Evolutionary conservation across 106 monocot species (phyloP).

Genomic region (Apostasia ramifera): DNA sequence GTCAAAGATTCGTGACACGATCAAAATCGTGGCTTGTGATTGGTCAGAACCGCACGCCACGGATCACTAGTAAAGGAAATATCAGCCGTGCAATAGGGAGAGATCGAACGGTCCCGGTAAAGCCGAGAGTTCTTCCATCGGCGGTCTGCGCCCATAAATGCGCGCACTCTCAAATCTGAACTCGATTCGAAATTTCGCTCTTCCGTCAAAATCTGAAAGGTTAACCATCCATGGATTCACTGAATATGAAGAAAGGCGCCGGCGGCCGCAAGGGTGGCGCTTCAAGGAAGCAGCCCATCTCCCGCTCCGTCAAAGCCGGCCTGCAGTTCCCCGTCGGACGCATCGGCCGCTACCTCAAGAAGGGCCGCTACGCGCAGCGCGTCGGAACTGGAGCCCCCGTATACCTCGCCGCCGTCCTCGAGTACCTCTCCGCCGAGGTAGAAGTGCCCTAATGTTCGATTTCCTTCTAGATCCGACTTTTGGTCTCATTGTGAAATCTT

Average conservation of each 20-base stretch:
- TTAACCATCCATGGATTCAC: conserved; percentile 4
- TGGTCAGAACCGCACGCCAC: too few species aligned
- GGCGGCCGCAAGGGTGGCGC: conserved; percentile 19
- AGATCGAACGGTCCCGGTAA: too few species aligned
- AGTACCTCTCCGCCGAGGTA: conserved; percentile 75
- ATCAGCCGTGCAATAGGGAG: too few species aligned
- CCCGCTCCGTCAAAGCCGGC: conserved; percentile 17
- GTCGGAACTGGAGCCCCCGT: conserved; percentile 65
- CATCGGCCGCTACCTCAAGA: conserved; percentile 61
- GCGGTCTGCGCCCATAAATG: too few species aligned
- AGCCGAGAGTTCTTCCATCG: too few species aligned
- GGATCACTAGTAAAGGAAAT: too few species aligned
- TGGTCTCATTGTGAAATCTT: background rate
- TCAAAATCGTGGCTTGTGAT: too few species aligned
- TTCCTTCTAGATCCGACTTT: background rate
- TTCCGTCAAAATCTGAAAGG: too few species aligned
- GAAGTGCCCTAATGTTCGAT: background rate
- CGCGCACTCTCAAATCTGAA: too few species aligned
- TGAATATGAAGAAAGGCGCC: conserved; percentile 12
- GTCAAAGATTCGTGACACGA: too few species aligned
- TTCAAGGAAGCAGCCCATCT: conserved; percentile 11
- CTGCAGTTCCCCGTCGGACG: conserved; percentile 74
- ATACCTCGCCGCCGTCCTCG: conserved; percentile 79
- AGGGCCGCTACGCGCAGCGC: conserved; percentile 59
- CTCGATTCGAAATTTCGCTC: too few species aligned